Conservation (phyloP, 1,284 basidiomycete species). For the Neolentinus lepideus region DNA sequence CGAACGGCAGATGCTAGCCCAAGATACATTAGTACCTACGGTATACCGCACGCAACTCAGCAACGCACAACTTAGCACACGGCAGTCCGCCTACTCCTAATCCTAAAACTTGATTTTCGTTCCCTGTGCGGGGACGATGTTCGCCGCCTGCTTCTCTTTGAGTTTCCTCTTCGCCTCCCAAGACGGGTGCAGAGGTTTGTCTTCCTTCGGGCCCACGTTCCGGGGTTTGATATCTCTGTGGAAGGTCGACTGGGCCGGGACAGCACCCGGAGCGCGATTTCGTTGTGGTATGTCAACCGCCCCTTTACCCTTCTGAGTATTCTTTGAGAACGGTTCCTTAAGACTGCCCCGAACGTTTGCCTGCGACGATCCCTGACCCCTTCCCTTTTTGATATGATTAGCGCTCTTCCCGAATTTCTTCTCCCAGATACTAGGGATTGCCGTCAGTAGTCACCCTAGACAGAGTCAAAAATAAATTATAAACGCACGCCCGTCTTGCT, state of each 20-base stretch:
- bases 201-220: constrained; percentile 9
- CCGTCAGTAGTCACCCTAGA: constrained; percentile 6
- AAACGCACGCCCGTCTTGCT: constrained; percentile 82
- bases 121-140: constrained; percentile 54
- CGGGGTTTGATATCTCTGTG: background rate
- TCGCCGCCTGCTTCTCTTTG: constrained; percentile 54
- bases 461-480: constrained; percentile 6
- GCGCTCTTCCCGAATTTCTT: constrained; percentile 91
- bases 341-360: constrained; percentile 6
- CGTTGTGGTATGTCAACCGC: background rate
- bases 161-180: constrained; percentile 87
- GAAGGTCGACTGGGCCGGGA: background rate
- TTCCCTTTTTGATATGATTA: constrained; percentile 79
- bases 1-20: no score
- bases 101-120: constrained; percentile 57
- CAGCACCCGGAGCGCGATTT: background rate
- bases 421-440: constrained; percentile 80
- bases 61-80: no score
- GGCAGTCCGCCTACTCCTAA: background rate
- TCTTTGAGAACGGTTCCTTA: constrained; percentile 8
- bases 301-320: background rate
- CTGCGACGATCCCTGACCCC: constrained; percentile 20
- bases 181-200: constrained; percentile 73
- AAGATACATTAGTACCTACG: no score
- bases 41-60: no score